Percentiles rank a stretch among this genome's conserved stretches.
Evolutionary conservation across 2,329 filamentous ascomycete genomes (phyloP).

Genomic region (Exophiala sideris): DNA sequence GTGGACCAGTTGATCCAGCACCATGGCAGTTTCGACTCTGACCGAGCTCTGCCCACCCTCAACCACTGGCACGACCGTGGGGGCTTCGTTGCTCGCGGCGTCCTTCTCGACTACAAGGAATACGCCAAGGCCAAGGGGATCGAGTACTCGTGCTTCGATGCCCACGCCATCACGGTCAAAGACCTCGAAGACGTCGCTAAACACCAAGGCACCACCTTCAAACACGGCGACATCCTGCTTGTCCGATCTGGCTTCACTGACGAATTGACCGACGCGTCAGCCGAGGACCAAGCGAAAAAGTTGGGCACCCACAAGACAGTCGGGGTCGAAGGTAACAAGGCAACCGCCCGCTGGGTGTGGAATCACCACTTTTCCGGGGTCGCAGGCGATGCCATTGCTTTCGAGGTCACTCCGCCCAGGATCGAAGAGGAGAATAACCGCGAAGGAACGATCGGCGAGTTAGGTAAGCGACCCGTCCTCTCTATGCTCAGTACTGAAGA

Average conservation of each 20-base stretch:
- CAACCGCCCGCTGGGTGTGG: constrained; percentile 57
- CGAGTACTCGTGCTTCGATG: constrained; percentile 38
- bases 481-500: constrained; percentile 1
- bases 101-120: constrained; percentile 45
- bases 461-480: constrained; percentile 36
- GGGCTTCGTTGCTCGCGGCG: constrained; percentile 44
- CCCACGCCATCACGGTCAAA: constrained; percentile 50
- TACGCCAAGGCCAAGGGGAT: constrained; percentile 42
- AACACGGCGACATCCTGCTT: constrained; percentile 63
- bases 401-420: constrained; percentile 50
- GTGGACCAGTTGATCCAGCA: constrained; percentile 27
- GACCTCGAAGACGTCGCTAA: constrained; percentile 59
- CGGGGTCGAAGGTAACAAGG: constrained; percentile 50
- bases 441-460: constrained; percentile 31
- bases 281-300: constrained; percentile 35
- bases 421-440: constrained; percentile 21
- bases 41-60: constrained; percentile 19
- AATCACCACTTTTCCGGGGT: constrained; percentile 56
- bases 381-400: constrained; percentile 54
- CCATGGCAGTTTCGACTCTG: constrained; percentile 22
- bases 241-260: constrained; percentile 63
- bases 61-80: constrained; percentile 38
- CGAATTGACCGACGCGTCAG: constrained; percentile 49
- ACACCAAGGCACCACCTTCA: constrained; percentile 53
- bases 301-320: constrained; percentile 38